Percentiles rank a stretch among this genome's conserved stretches.
Evolutionary conservation across 2,329 filamentous ascomycete species (phyloP).

Genomic region (Tolypocladium amazonense): DNA sequence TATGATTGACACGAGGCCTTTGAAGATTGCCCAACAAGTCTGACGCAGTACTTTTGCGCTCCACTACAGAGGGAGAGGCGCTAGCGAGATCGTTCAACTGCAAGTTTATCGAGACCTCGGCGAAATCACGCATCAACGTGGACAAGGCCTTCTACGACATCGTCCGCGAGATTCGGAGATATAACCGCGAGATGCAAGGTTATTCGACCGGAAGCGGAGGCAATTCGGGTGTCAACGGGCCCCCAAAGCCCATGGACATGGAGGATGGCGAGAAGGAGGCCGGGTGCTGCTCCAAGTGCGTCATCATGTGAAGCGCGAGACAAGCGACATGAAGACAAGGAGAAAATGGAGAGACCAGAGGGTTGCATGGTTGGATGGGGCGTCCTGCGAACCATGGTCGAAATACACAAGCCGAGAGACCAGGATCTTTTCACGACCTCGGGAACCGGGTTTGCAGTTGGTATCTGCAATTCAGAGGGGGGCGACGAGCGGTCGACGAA

Average conservation of each 20-base stretch:
- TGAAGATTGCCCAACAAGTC: neutral
- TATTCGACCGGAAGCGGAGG: slow-evolving; percentile 63
- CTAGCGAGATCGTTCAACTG: slow-evolving; percentile 82
- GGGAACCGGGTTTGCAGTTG: neutral
- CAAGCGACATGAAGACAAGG: neutral
- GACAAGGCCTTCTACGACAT: slow-evolving; percentile 98
- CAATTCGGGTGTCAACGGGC: slow-evolving; percentile 50
- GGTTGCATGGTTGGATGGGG: neutral
- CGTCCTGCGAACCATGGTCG: neutral
- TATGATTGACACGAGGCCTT: slow-evolving; percentile 32
- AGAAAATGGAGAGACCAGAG: neutral
- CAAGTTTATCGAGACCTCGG: slow-evolving; percentile 98
- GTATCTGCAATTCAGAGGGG: neutral
- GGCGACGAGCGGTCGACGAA: neutral
- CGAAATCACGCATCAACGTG: slow-evolving; percentile 95
- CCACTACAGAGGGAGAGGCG: slow-evolving; percentile 67
- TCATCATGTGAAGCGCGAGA: slow-evolving; percentile 61
- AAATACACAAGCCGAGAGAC: neutral
- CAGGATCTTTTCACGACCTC: neutral
- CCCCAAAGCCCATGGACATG: slow-evolving; percentile 67
- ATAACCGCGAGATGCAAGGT: slow-evolving; percentile 96
- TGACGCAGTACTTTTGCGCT: slow-evolving; percentile 2
- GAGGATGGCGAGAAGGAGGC: slow-evolving; percentile 55
- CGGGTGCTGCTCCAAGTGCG: slow-evolving; percentile 78
- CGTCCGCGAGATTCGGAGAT: slow-evolving; percentile 92